A percentile compares a stretch with the other conserved stretches of the same genome.
These are phyloP conservation scores for Cornus suecica DNA, from an alignment of 148 eudicot species.

Conservation along the genomic window DNA sequence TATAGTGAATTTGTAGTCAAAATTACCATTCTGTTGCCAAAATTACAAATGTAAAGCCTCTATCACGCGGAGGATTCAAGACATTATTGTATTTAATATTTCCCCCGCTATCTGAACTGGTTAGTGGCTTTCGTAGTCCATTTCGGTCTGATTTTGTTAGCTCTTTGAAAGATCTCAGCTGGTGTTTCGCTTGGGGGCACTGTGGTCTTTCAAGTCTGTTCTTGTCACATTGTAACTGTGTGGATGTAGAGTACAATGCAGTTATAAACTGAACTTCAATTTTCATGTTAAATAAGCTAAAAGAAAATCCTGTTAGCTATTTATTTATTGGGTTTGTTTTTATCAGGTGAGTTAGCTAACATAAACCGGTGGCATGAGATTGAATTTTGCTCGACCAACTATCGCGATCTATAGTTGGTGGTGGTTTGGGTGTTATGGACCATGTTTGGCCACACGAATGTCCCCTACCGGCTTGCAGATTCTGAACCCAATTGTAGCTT, in stretches of 20 bases:
- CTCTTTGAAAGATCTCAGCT: background rate
- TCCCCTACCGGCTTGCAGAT: conserved; percentile 85
- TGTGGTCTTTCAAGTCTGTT: too few species aligned
- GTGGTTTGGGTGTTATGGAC: conserved; percentile 11
- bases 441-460: conserved; percentile 78
- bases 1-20: background rate
- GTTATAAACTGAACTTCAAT: background rate
- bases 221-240: background rate
- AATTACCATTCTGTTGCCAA: background rate
- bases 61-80: too few species aligned
- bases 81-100: too few species aligned
- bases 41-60: background rate
- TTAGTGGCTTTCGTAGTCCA: background rate
- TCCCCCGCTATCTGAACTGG: background rate
- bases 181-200: background rate
- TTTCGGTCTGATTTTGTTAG: background rate
- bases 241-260: background rate
- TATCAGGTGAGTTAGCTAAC: too few species aligned
- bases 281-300: background rate
- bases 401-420: too few species aligned
- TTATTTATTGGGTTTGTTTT: too few species aligned
- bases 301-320: too few species aligned
- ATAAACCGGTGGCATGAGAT: background rate
- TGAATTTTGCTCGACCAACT: too few species aligned
- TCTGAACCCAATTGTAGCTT: conserved; percentile 75